Evolutionary conservation across 164 flowering plant species (phyloP), one percentile per base, ranked within the genome.

Genomic region (Berberis thunbergii): DNA sequence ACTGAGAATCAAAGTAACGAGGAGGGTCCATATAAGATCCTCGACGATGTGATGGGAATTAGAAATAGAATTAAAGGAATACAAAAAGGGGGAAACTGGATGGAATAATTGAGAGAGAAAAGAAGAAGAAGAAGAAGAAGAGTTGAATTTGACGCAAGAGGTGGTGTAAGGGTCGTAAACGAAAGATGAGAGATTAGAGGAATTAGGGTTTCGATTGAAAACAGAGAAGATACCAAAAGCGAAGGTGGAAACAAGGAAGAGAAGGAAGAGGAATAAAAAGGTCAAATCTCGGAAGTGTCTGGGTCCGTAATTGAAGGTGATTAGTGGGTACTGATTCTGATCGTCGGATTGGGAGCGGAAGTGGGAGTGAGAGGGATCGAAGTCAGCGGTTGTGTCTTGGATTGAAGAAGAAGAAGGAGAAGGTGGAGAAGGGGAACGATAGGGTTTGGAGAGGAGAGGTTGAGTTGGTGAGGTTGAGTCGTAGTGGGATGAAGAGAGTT

Each of bases 11-110:
- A 41, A 83, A 68, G 3, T 70, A 79, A 57, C 91, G 61, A 49
- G 99, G 99, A 6, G 86, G 43, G 85, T 79, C 97, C 96, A 90
- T 7, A 81, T 74, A 79, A 87, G 76, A 77, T 80, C 78, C 55
- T 70, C 75, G 65, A 73, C 46, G 41, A 82, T 41, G 58, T 64
- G 61, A 3, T 76, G 69, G 6, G 79, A 26, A 26, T 26, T 26
- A 26, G 26, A 26, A 26, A 26, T 26, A 26, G 26, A 26, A 26
- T 26, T 26, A 26, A 26, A 26, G 26, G 26, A 26, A 26, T 26
- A 26, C 26, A 60, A 43, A 60, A 64, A 9, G 58, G 45, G 1
- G 62, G 2, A 52, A 26, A 52, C 13, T 52, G 55, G 43, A 40
- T 46, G 43, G 11, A 3, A 44, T 59, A 67, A 26, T 4, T 4